A percentile compares a stretch with the other conserved stretches of the same genome.
Conservation (phyloP, 2,329 filamentous ascomycete species). For the Sarocladiaceae sp. region DNA sequence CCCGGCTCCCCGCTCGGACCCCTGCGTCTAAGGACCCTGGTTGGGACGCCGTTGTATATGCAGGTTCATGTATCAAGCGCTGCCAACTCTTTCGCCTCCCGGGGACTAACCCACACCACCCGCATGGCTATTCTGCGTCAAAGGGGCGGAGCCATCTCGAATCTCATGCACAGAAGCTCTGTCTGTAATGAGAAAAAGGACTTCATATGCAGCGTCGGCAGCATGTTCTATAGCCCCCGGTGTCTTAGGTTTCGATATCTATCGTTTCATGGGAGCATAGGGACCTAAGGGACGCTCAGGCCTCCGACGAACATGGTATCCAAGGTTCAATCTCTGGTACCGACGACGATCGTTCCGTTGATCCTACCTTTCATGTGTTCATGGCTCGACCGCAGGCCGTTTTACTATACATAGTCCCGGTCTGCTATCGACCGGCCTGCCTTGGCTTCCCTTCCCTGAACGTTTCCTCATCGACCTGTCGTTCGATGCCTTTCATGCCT, state of each 20-base stretch:
- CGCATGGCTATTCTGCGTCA: no score
- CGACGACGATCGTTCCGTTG: slow-evolving; percentile 4
- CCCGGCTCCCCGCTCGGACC: slow-evolving; percentile 1
- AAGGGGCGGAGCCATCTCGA: slow-evolving; percentile 1
- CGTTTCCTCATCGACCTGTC: slow-evolving; percentile 4
- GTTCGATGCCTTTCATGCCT: slow-evolving; percentile 3
- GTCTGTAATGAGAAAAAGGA: no score
- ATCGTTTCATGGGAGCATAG: slow-evolving; percentile 8
- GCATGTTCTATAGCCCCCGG: slow-evolving; percentile 6
- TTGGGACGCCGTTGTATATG: background rate
- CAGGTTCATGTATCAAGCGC: background rate
- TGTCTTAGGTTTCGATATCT: slow-evolving; percentile 8
- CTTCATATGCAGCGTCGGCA: background rate
- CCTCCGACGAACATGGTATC: background rate
- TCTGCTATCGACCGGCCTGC: background rate
- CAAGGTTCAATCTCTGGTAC: slow-evolving; percentile 1
- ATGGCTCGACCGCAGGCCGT: background rate
- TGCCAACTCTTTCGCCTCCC: slow-evolving; percentile 4
- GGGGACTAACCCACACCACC: background rate
- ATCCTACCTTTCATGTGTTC: slow-evolving; percentile 2
- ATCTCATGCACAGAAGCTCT: no score
- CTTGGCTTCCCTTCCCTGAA: background rate
- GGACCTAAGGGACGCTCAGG: no score
- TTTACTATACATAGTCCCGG: slow-evolving; percentile 8
- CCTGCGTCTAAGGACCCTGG: background rate